Evolutionary conservation across 1,284 basidiomycete genomes (phyloP).

Genomic region (Boletus sp.): DNA sequence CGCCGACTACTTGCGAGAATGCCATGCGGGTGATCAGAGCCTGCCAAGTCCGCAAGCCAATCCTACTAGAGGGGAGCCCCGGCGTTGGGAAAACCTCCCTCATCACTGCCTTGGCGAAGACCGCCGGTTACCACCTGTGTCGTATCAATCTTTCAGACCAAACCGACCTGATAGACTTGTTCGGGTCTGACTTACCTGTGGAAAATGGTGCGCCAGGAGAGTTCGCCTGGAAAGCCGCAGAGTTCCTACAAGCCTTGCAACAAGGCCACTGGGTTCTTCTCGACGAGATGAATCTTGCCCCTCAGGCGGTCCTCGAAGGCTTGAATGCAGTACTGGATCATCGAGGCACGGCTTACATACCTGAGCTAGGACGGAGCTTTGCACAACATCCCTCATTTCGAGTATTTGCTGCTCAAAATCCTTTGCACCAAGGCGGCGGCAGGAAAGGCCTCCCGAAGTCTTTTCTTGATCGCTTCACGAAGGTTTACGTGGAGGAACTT

Average conservation of each 20-base stretch:
- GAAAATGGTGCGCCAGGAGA: slow-evolving; percentile 90
- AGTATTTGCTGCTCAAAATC: slow-evolving; percentile 98
- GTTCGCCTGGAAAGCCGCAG: slow-evolving; percentile 97
- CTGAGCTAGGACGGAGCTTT: slow-evolving; percentile 92
- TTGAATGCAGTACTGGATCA: slow-evolving; percentile 97
- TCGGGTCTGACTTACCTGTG: slow-evolving; percentile 94
- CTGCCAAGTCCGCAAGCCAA: slow-evolving; percentile 87
- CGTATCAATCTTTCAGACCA: slow-evolving; percentile 99
- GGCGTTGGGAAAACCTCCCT: slow-evolving; percentile 99
- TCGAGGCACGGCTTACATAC: slow-evolving; percentile 92
- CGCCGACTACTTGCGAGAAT: slow-evolving; percentile 88
- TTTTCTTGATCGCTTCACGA: slow-evolving; percentile 97
- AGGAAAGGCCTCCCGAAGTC: slow-evolving; percentile 97
- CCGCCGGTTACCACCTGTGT: slow-evolving; percentile 77
- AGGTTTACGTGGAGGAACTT: slow-evolving; percentile 92
- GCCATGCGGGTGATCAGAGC: slow-evolving; percentile 88
- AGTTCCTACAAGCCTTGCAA: slow-evolving; percentile 91
- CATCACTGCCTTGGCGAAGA: slow-evolving; percentile 81
- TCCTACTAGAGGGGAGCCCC: slow-evolving; percentile 95
- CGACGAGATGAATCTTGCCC: slow-evolving; percentile 98
- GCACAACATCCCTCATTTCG: slow-evolving; percentile 87
- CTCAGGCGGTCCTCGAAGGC: slow-evolving; percentile 94
- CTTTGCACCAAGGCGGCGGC: slow-evolving; percentile 93
- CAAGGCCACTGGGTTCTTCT: slow-evolving; percentile 95
- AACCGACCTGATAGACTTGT: slow-evolving; percentile 94